phyloP scores from a whole-genome alignment of 31 red algal species.

The Odonthalia washingtoniensis region DNA sequence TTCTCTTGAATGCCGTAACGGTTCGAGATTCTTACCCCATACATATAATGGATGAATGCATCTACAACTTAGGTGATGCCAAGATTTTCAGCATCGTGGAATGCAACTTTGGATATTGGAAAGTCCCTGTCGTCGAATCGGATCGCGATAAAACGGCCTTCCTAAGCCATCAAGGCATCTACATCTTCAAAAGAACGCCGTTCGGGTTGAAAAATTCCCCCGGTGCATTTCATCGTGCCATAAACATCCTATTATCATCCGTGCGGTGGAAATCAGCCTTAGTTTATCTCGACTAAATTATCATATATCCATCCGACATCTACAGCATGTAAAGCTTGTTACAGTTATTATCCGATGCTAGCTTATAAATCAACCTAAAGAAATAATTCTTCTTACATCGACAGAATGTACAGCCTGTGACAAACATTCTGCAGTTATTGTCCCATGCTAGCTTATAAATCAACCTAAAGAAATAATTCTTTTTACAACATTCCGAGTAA shows the following conservation, averaged over 20 bases:
- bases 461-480: neutral
- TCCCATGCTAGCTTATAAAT: neutral
- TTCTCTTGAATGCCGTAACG: too few species aligned
- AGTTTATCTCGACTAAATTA: too few species aligned
- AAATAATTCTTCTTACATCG: neutral
- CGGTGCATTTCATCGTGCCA: constrained; percentile 8
- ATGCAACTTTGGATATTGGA: constrained; percentile 11
- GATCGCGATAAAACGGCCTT: constrained; percentile 17
- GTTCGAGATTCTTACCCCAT: constrained; percentile 3
- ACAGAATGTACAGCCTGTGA: neutral
- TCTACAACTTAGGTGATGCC: neutral
- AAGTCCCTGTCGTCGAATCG: too few species aligned
- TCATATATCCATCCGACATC: too few species aligned
- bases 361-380: neutral
- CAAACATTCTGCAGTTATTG: too few species aligned
- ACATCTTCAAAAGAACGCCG: neutral
- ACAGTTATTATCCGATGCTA: neutral
- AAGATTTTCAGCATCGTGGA: constrained; percentile 1
- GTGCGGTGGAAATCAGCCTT: neutral
- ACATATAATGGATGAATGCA: neutral
- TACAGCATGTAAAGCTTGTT: neutral
- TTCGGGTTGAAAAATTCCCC: constrained; percentile 36
- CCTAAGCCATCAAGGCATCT: neutral
- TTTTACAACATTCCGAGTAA: neutral
- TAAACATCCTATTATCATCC: neutral